A percentile compares a stretch with the other conserved stretches of the same genome.
Conservation (phyloP, 495 filamentous ascomycete genomes). For the Xylaria grammica region DNA sequence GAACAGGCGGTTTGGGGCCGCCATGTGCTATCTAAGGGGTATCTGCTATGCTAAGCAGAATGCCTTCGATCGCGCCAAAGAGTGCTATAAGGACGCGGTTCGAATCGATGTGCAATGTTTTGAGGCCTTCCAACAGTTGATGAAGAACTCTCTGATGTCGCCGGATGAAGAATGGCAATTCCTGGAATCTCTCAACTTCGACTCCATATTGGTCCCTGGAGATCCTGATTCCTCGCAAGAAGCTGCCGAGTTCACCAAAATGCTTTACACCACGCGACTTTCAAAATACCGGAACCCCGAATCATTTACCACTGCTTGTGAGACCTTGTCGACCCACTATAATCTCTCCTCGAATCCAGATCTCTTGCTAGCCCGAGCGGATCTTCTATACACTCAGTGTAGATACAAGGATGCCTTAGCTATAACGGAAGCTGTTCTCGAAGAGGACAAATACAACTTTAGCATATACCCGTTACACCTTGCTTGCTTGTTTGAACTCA, state of each 20-base stretch:
- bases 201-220: constrained; percentile 66
- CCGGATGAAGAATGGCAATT: constrained; percentile 95
- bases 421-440: constrained; percentile 81
- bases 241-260: constrained; percentile 89
- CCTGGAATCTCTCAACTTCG: constrained; percentile 89
- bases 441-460: constrained; percentile 85
- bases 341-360: constrained; percentile 87
- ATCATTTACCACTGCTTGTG: constrained; percentile 83
- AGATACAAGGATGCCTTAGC: constrained; percentile 84
- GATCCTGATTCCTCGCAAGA: constrained; percentile 72
- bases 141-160: constrained; percentile 98
- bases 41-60: constrained; percentile 97
- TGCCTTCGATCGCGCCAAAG: constrained; percentile 94
- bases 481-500: constrained; percentile 88
- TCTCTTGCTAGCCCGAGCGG: constrained; percentile 88
- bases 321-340: constrained; percentile 91
- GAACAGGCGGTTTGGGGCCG: constrained; percentile 87
- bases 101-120: constrained; percentile 98
- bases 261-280: constrained; percentile 95
- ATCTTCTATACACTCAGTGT: constrained; percentile 93
- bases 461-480: constrained; percentile 87
- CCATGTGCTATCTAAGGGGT: constrained; percentile 95
- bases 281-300: constrained; percentile 93
- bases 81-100: constrained; percentile 97
- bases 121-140: constrained; percentile 95